phyloP scores from a whole-genome alignment of 2,329 filamentous ascomycete genomes.

The Claviceps pusilla region DNA sequence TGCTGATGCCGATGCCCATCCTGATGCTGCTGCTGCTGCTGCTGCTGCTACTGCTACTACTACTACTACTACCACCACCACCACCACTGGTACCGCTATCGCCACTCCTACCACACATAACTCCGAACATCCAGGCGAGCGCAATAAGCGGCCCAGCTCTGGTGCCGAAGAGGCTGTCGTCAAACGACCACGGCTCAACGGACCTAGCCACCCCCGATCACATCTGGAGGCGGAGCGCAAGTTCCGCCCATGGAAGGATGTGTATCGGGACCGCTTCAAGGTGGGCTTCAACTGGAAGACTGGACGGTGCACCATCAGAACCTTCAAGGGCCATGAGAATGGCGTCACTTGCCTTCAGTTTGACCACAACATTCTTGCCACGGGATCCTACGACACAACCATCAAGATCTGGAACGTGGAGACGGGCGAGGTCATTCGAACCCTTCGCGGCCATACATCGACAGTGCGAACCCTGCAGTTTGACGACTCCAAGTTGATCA shows the following conservation, averaged over 20 bases:
- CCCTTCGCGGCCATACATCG: slow-evolving; percentile 64
- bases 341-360: slow-evolving; percentile 45
- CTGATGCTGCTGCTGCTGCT: no score
- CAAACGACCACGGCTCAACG: slow-evolving; percentile 20
- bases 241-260: slow-evolving; percentile 76
- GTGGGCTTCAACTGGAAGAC: slow-evolving; percentile 97
- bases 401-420: slow-evolving; percentile 95
- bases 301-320: slow-evolving; percentile 69
- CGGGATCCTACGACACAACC: slow-evolving; percentile 86
- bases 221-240: slow-evolving; percentile 30
- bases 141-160: slow-evolving; percentile 20
- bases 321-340: slow-evolving; percentile 75
- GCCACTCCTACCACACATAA: slow-evolving; percentile 3
- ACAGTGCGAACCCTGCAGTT: slow-evolving; percentile 86
- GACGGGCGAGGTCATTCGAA: slow-evolving; percentile 73
- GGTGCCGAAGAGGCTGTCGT: slow-evolving; percentile 16
- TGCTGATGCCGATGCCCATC: no score
- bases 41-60: no score
- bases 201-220: slow-evolving; percentile 14
- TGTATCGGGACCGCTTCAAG: slow-evolving; percentile 89
- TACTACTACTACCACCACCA: neutral
- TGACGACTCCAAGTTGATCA: slow-evolving; percentile 80
- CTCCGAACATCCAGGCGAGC: slow-evolving; percentile 11
- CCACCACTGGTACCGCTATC: no score
- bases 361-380: slow-evolving; percentile 80